Evolutionary conservation across 345 rosid genomes (phyloP).

Genomic region (Gossypium australe): DNA sequence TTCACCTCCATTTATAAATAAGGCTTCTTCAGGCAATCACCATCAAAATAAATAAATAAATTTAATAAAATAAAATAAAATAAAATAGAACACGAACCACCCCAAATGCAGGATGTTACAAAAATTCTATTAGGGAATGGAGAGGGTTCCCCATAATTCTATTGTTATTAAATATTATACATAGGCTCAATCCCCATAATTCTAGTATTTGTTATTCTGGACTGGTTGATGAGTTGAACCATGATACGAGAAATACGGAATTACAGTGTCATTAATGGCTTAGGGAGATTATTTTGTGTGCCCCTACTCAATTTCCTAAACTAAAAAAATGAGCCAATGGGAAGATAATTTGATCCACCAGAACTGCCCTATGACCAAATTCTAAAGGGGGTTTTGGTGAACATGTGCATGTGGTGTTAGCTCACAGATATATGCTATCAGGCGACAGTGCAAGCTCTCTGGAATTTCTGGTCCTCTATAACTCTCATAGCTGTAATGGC

Average conservation of each 20-base stretch:
- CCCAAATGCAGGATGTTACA: no score
- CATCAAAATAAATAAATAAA: no score
- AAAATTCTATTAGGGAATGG: no score
- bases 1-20: no score
- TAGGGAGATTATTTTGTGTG: not conserved
- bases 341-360: constrained; percentile 1
- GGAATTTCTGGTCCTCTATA: constrained; percentile 14
- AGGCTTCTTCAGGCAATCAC: no score
- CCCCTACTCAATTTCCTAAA: not conserved
- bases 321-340: not conserved
- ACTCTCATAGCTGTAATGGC: not conserved
- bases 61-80: no score
- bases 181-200: not conserved
- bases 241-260: no score
- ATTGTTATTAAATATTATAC: no score
- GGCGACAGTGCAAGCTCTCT: constrained; percentile 7
- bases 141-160: not conserved
- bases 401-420: constrained; percentile 17
- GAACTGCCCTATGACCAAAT: not conserved
- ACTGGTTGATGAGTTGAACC: not conserved
- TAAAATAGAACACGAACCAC: no score
- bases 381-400: constrained; percentile 13
- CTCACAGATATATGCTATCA: not conserved
- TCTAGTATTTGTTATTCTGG: not conserved
- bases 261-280: not conserved